Base-by-base conservation (phyloP, 352 stramenopile species). In the Peronosclerospora sorghi region DNA sequence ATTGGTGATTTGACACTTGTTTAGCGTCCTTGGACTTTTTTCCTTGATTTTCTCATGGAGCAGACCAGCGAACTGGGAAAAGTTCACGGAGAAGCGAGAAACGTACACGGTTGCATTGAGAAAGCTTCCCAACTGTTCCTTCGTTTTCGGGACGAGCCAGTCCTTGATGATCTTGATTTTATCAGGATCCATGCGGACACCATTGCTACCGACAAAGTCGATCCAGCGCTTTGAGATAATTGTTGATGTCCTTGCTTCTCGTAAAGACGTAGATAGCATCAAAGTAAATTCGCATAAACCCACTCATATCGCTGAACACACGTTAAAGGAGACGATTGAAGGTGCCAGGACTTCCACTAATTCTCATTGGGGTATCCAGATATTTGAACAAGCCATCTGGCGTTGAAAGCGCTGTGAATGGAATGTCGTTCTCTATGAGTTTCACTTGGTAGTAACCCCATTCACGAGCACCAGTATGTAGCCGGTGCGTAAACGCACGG, bases 401-500 rank as follows among this genome's bases (percentile, higher is more conserved):
- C 1, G 23, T 49, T 17, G 35, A 37, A 42, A 42, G n/a, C 14
- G n/a, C 42, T 4, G 42, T 49, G 21, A 49, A 42, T n/a, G 14
- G 42, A 30, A 42, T 49, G 15, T 49, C 24, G 6, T 29, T 13
- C 32, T 50, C 34, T 20, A 19, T 20, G 8, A 50, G 20, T 14
- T 42, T 50, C 5, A 36, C 24, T 14, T 50, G 23, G 26, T 50
- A 50, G 28, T 36, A 50, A 13, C 24, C 34, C 41, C 32, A 48
- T 47, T 26, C 26, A 46, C 5, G 40, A 26, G 21, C 36, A 18
- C 17, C n/a, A n/a, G n/a, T n/a, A n/a, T n/a, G n/a, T n/a, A n/a
- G n/a, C n/a, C n/a, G n/a, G n/a, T n/a, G n/a, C n/a, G n/a, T n/a
- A n/a, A n/a, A n/a, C n/a, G n/a, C n/a, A n/a, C n/a, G n/a, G n/a